phyloP scores from a whole-genome alignment of 331 rosid genomes.

The Acacia concinna region DNA sequence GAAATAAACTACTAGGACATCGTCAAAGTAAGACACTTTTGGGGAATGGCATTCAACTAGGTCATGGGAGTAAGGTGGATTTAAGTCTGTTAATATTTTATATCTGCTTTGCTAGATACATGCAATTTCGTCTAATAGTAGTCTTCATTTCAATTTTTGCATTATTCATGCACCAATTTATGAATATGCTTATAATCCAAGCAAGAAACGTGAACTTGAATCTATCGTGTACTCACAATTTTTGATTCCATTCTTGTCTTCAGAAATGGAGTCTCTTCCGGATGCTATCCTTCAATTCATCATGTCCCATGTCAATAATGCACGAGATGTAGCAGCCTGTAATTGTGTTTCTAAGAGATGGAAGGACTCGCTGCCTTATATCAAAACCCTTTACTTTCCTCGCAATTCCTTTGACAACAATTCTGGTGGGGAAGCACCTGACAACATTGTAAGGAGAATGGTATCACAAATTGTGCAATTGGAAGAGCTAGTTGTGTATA shows the following conservation, averaged over 20 bases:
- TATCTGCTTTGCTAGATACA: not conserved
- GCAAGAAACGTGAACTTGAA: not conserved
- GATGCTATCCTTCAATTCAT: slow-evolving; percentile 75
- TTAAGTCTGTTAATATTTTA: not conserved
- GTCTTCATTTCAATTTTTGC: not conserved
- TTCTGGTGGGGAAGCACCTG: slow-evolving; percentile 45
- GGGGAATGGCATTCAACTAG: slow-evolving; percentile 8
- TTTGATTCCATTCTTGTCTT: slow-evolving; percentile 27
- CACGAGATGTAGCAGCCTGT: slow-evolving; percentile 82
- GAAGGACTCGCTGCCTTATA: slow-evolving; percentile 63
- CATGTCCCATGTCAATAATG: slow-evolving; percentile 63
- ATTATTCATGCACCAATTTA: not conserved
- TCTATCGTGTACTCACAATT: slow-evolving; percentile 11
- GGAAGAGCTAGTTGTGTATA: slow-evolving; percentile 73
- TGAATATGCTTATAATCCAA: not conserved
- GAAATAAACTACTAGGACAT: not conserved
- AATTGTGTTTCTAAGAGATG: slow-evolving; percentile 86
- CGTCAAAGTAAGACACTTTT: not conserved
- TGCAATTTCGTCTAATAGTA: not conserved
- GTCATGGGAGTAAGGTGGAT: not conserved
- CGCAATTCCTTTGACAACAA: slow-evolving; percentile 74
- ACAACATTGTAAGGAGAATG: slow-evolving; percentile 67
- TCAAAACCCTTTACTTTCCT: slow-evolving; percentile 70
- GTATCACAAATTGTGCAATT: slow-evolving; percentile 52
- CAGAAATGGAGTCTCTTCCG: slow-evolving; percentile 83